A percentile compares a stretch with the other conserved stretches of the same genome.
phyloP scores from a whole-genome alignment of 2,329 filamentous ascomycete genomes.

The Cadophora sp. region DNA sequence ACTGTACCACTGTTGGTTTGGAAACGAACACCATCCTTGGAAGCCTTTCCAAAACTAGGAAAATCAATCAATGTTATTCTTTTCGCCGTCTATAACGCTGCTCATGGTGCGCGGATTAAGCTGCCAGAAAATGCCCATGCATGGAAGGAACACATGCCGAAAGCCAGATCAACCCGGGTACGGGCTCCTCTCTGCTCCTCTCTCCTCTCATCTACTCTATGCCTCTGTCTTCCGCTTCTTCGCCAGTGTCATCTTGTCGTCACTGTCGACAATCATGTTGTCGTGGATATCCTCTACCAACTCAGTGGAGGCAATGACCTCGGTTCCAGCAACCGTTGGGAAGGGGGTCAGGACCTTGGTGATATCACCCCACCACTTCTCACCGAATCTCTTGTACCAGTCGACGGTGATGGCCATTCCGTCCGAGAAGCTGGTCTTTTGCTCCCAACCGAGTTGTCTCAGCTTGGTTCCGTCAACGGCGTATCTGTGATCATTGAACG shows the following conservation, averaged over 20 bases:
- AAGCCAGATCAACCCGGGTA: constrained; percentile 9
- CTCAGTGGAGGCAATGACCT: constrained; percentile 55
- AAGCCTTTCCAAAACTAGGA: constrained; percentile 4
- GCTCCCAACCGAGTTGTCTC: constrained; percentile 70
- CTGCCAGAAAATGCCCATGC: constrained; percentile 10
- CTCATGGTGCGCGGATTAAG: constrained; percentile 13
- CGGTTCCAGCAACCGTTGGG: constrained; percentile 63
- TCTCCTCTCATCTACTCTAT: background rate
- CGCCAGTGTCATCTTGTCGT: constrained; percentile 39
- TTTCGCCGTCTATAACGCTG: constrained; percentile 18
- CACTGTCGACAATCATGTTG: constrained; percentile 31
- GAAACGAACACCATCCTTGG: background rate
- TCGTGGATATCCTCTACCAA: constrained; percentile 43
- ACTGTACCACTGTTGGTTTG: background rate
- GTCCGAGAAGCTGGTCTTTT: constrained; percentile 68
- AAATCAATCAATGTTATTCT: constrained; percentile 11
- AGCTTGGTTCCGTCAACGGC: constrained; percentile 75
- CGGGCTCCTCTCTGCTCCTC: background rate
- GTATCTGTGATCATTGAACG: constrained; percentile 79
- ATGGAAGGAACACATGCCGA: constrained; percentile 4
- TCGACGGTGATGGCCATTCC: constrained; percentile 70
- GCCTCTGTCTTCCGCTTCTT: constrained; percentile 42
- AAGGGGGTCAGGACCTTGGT: constrained; percentile 72
- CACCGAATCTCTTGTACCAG: constrained; percentile 72
- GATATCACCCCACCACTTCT: constrained; percentile 77